phyloP scores from a whole-genome alignment of 306 rosid genomes.

The Cicer pinnatifidum region DNA sequence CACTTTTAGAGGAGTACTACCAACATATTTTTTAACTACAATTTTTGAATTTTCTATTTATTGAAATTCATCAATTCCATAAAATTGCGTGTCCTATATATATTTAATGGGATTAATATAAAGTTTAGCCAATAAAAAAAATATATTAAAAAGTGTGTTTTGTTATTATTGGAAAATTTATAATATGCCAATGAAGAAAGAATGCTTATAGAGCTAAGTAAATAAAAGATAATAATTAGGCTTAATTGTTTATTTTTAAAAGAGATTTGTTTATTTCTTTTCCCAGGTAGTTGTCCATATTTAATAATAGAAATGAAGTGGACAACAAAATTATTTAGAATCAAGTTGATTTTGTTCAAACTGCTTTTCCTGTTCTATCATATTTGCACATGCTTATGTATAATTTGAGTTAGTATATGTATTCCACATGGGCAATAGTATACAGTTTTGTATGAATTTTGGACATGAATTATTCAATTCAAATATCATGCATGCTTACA shows the following conservation, averaged over 20 bases:
- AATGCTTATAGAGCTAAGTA: background rate
- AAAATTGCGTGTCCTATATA: too few species aligned
- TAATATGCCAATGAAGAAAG: background rate
- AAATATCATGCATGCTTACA: background rate
- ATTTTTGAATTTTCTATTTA: too few species aligned
- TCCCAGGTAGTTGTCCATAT: background rate
- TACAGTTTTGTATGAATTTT: constrained; percentile 2
- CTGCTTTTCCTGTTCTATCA: constrained; percentile 5
- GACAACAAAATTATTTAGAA: background rate
- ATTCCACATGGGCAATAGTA: constrained; percentile 34
- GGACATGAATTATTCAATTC: background rate
- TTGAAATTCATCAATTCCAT: too few species aligned
- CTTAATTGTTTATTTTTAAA: too few species aligned
- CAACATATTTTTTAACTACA: too few species aligned
- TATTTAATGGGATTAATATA: too few species aligned
- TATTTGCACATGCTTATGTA: constrained; percentile 13
- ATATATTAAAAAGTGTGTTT: too few species aligned
- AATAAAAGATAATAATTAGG: background rate
- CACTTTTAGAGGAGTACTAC: too few species aligned
- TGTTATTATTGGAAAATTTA: too few species aligned
- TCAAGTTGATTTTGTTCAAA: constrained; percentile 35
- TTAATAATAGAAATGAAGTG: background rate
- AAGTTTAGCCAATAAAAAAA: background rate
- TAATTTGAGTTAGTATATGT: constrained; percentile 17
- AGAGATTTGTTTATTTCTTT: background rate